Percentiles rank a stretch among this genome's conserved stretches.
These are phyloP conservation scores for Fonsecaea multimorphosa DNA, from an alignment of 2,329 filamentous ascomycete genomes.

Conservation along the genomic window DNA sequence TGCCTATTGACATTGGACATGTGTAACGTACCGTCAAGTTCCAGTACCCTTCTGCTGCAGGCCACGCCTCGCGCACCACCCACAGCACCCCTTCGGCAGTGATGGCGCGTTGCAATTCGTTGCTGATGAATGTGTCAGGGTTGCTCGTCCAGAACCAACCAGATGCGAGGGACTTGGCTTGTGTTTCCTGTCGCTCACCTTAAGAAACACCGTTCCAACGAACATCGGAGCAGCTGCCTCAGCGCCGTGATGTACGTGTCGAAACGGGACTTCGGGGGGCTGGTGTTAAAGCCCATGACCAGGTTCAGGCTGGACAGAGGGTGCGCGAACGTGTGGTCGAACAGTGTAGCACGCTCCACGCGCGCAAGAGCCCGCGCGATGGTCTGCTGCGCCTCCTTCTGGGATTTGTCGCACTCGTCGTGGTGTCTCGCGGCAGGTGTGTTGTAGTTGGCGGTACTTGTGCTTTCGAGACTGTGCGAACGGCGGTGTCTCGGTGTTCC, in stretches of 20 bases:
- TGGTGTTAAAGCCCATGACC: conserved; percentile 25
- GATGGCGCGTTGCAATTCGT: conserved; percentile 14
- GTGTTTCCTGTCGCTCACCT: conserved; percentile 3
- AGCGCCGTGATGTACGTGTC: conserved; percentile 24
- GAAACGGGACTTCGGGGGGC: conserved; percentile 18
- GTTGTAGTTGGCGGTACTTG: neutral
- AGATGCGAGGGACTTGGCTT: neutral
- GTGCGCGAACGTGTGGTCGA: conserved; percentile 18
- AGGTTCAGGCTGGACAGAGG: conserved; percentile 13
- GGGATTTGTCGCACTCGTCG: neutral
- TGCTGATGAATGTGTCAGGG: neutral
- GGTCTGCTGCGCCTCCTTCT: neutral
- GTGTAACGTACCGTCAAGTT: conserved; percentile 25
- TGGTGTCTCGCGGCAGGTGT: neutral
- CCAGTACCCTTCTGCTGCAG: conserved; percentile 30
- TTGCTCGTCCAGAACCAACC: neutral
- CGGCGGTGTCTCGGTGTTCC: neutral
- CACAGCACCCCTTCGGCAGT: conserved; percentile 28
- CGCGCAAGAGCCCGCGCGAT: neutral
- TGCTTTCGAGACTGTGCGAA: neutral
- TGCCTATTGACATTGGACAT: neutral
- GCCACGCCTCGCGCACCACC: conserved; percentile 31
- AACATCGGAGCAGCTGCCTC: conserved; percentile 18
- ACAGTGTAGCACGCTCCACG: neutral
- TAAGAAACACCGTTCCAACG: conserved; percentile 6